Base-by-base conservation (phyloP, 768 basidiomycete species). In the Kwoniella sp. region DNA sequence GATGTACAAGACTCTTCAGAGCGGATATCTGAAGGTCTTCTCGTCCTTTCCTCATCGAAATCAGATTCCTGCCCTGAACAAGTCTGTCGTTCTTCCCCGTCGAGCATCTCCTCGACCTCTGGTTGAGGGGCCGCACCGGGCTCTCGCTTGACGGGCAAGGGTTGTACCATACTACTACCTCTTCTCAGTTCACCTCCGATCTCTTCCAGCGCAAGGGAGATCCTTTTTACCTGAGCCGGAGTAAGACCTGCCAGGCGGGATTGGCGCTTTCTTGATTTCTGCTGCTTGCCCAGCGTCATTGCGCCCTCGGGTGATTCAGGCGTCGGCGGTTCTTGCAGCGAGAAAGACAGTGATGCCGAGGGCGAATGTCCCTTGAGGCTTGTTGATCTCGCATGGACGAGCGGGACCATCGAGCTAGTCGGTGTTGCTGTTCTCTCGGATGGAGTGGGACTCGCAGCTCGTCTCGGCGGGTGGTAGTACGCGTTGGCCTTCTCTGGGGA, bases 171-270 rank as follows among this genome's bases (percentile, higher is more conserved):
- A 38, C 48, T 58, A 31, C 31, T 53, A 8, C 55, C 58, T 58
- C 57, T 20, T 20, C 47, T 57, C 22, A 63, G 41, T 58, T 65
- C 63, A 28, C 57, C 62, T 20, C 69, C 73, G 57, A 75, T 73
- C 48, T 75, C 74, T 23, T 65, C 61, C 11, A 78, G 57, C 15
- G 76, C 76, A 25, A 60, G 34, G 1, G 76, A 78, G 9, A 78
- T 75, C n/a, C 76, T 47, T 55, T 72, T 73, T 28, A 73, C 58
- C 54, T 78, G 76, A 20, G 76, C 72, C 1, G 74, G 67, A 20
- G 67, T 69, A 47, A 78, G 55, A n/a, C 66, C 69, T 7, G 70
- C 65, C 3, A 77, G 58, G 22, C 69, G 45, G 15, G 73, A 74
- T 50, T 72, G 64, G 7, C 75, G 61, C 65, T 66, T 48, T 38